These are phyloP conservation scores for Colletotrichum sublineola DNA, from an alignment of 2,329 filamentous ascomycete species.

Conservation along the genomic window DNA sequence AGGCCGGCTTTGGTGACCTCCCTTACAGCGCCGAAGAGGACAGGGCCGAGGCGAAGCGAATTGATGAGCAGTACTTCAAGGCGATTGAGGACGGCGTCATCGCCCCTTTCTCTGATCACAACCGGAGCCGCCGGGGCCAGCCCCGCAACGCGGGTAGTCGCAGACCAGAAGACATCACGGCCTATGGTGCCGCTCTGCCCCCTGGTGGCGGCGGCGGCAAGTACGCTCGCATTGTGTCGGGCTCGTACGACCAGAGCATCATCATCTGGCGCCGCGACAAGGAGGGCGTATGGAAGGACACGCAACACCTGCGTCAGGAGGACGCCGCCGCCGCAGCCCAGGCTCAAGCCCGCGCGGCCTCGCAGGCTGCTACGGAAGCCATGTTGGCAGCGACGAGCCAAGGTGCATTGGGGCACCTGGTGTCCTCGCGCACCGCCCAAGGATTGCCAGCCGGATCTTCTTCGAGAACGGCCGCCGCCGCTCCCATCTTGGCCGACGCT, in stretches of 20 bases:
- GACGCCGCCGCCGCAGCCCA: slow-evolving; percentile 71
- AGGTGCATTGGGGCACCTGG: not conserved
- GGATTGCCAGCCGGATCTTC: slow-evolving; percentile 44
- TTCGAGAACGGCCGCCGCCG: slow-evolving; percentile 47
- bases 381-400: not conserved
- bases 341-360: slow-evolving; percentile 30
- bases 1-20: slow-evolving; percentile 92
- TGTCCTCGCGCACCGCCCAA: slow-evolving; percentile 28
- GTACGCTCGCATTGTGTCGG: slow-evolving; percentile 95
- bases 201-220: slow-evolving; percentile 90
- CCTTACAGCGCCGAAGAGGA: slow-evolving; percentile 84
- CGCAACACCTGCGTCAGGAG: slow-evolving; percentile 81
- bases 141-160: slow-evolving; percentile 78
- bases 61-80: slow-evolving; percentile 80
- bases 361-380: slow-evolving; percentile 14
- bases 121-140: slow-evolving; percentile 49
- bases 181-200: slow-evolving; percentile 87
- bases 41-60: slow-evolving; percentile 76
- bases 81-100: slow-evolving; percentile 67
- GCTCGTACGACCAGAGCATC: slow-evolving; percentile 95
- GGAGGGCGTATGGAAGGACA: slow-evolving; percentile 86
- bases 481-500: slow-evolving; percentile 51
- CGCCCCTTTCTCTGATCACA: slow-evolving; percentile 37
- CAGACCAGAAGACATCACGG: slow-evolving; percentile 80
- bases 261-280: slow-evolving; percentile 93